A percentile compares a stretch with the other conserved stretches of the same genome.
phyloP scores from a whole-genome alignment of 2,329 filamentous ascomycete species.

The Triangularia verruculosa region DNA sequence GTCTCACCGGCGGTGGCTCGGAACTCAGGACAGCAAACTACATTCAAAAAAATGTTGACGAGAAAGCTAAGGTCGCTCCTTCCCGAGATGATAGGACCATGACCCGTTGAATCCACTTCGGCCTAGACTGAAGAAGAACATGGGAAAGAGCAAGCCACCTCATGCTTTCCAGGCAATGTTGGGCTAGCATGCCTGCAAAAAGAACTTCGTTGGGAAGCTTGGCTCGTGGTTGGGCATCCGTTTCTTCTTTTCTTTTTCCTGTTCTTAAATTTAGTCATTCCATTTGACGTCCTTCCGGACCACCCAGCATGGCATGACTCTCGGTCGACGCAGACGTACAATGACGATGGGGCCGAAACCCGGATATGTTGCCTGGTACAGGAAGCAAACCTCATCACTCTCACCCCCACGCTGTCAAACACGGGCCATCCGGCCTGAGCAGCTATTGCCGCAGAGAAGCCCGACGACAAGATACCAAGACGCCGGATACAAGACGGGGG shows the following conservation, averaged over 20 bases:
- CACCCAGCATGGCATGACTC: neutral
- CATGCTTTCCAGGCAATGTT: neutral
- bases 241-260: slow-evolving; percentile 8
- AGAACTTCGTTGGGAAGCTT: slow-evolving; percentile 5
- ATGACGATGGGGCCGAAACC: neutral
- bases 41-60: neutral
- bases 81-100: neutral
- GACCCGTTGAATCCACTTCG: neutral
- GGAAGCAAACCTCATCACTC: neutral
- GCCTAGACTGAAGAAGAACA: neutral
- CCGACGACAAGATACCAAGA: neutral
- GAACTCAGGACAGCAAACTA: neutral
- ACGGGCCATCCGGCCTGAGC: neutral
- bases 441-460: neutral
- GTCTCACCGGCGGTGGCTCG: neutral
- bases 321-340: neutral
- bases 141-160: slow-evolving; percentile 1
- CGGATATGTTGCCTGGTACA: neutral
- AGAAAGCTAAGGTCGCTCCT: neutral
- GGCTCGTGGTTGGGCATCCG: neutral
- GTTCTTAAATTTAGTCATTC: slow-evolving; percentile 14
- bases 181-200: neutral
- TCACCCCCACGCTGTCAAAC: neutral
- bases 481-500: neutral
- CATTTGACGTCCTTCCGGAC: neutral